Evolutionary conservation across 495 filamentous ascomycete genomes (phyloP).

Genomic region (Aspergillus baeticus): DNA sequence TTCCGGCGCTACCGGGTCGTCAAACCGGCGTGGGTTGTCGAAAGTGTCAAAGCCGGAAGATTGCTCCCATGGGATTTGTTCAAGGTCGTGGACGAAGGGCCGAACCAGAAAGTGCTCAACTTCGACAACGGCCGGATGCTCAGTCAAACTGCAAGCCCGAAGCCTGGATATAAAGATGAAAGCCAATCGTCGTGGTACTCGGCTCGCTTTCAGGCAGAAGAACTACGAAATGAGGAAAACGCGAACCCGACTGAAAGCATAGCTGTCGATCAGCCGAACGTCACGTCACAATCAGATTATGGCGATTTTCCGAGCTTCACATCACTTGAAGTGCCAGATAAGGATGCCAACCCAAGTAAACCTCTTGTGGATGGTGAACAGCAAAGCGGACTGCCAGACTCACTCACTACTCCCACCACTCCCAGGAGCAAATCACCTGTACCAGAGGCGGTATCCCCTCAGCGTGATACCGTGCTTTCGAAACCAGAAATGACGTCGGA

Average conservation of each 20-base stretch:
- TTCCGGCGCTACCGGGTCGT: constrained; percentile 86
- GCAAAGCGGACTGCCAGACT: background rate
- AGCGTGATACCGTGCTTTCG: constrained; percentile 13
- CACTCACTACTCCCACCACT: background rate
- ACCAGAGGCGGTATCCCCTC: constrained; percentile 2
- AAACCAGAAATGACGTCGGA: constrained; percentile 69
- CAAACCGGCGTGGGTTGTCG: constrained; percentile 93
- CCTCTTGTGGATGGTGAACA: background rate
- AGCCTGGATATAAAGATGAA: constrained; percentile 68
- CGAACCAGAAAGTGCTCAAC: constrained; percentile 73
- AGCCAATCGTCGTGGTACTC: constrained; percentile 77
- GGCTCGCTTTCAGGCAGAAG: constrained; percentile 53
- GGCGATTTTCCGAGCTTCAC: constrained; percentile 45
- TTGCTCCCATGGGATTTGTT: constrained; percentile 83
- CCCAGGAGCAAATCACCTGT: background rate
- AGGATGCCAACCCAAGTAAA: background rate
- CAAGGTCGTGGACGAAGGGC: constrained; percentile 75
- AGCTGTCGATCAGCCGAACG: background rate
- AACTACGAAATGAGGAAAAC: background rate
- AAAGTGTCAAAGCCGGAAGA: constrained; percentile 77
- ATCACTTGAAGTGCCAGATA: constrained; percentile 21
- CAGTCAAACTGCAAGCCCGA: constrained; percentile 59
- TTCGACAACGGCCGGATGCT: constrained; percentile 68
- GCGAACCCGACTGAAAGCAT: background rate
- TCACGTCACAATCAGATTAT: constrained; percentile 40